These are phyloP conservation scores for Pseudoperonospora humuli DNA, from an alignment of 352 stramenopile genomes.

Conservation along the genomic window DNA sequence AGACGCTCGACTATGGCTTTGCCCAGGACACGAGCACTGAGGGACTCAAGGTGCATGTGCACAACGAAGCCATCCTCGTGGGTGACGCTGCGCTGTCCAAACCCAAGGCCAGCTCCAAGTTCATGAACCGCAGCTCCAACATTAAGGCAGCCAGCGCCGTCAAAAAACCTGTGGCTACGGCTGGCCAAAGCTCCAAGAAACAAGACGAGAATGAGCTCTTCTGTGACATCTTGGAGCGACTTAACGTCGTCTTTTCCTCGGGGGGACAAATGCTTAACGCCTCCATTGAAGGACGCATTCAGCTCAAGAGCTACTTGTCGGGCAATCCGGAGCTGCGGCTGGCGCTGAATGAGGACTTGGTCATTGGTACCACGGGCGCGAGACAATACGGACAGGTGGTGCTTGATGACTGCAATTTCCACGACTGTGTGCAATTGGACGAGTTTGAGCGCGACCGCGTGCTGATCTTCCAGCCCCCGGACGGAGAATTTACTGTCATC, in stretches of 20 bases:
- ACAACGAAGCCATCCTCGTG: conserved; percentile 97
- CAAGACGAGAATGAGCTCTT: conserved; percentile 98
- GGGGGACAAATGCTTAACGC: conserved; percentile 96
- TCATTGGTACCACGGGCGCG: conserved; percentile 86
- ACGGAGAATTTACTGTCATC: conserved; percentile 85
- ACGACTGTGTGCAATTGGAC: conserved; percentile 97
- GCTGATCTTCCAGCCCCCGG: conserved; percentile 81
- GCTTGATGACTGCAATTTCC: conserved; percentile 98
- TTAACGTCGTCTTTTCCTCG: conserved; percentile 96
- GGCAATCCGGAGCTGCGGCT: conserved; percentile 95
- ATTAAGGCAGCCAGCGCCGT: conserved; percentile 82
- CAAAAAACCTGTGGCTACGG: conserved; percentile 79
- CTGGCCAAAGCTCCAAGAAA: conserved; percentile 65
- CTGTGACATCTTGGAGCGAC: conserved; percentile 97
- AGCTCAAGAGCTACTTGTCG: conserved; percentile 99
- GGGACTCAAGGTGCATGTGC: conserved; percentile 95
- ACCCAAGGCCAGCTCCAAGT: conserved; percentile 88
- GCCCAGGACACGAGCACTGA: conserved; percentile 97
- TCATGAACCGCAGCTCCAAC: conserved; percentile 66
- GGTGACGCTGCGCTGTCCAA: conserved; percentile 73
- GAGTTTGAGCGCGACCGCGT: conserved; percentile 89
- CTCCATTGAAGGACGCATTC: conserved; percentile 95
- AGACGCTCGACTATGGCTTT: conserved; percentile 98
- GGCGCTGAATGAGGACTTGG: conserved; percentile 95
- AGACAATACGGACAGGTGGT: conserved; percentile 88